These are phyloP conservation scores for Clavispora carvajalis DNA, from an alignment of 805 yeast species.

Conservation along the genomic window DNA sequence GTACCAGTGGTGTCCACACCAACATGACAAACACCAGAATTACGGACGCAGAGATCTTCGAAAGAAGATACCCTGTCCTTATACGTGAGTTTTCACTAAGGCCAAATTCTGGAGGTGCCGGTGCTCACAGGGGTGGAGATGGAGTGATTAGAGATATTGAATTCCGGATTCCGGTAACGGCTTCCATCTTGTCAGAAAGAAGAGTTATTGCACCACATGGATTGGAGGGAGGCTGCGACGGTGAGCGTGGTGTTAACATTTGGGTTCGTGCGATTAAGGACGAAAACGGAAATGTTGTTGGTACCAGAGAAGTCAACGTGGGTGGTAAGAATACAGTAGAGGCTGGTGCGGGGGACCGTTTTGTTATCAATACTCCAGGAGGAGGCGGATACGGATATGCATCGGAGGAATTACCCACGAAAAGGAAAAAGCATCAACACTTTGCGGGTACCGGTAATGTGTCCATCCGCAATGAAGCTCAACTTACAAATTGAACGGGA, in stretches of 20 bases:
- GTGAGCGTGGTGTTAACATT: conserved; percentile 53
- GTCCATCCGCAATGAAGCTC: conserved; percentile 27
- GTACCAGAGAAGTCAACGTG: conserved; percentile 14
- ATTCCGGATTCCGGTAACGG: conserved; percentile 15
- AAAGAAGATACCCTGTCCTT: conserved; percentile 17
- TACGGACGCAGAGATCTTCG: conserved; percentile 17
- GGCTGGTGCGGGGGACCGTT: conserved; percentile 37
- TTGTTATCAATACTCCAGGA: conserved; percentile 37
- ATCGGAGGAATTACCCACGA: neutral
- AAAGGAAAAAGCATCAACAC: conserved; percentile 16
- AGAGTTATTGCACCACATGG: conserved; percentile 86
- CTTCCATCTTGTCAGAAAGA: conserved; percentile 70
- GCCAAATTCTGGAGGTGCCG: conserved; percentile 12
- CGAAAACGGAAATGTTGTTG: conserved; percentile 18
- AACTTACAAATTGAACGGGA: conserved; percentile 30
- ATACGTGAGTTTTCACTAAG: conserved; percentile 15
- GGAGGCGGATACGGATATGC: conserved; percentile 39
- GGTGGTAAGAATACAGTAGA: conserved; percentile 17
- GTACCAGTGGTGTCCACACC: conserved; percentile 14
- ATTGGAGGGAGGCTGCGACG: conserved; percentile 74
- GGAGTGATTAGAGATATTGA: conserved; percentile 17
- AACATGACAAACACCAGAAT: conserved; percentile 18
- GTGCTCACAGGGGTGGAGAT: conserved; percentile 13
- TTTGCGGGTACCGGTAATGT: conserved; percentile 33
- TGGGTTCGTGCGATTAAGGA: conserved; percentile 25